A percentile compares a stretch with the other conserved stretches of the same genome.
These are phyloP conservation scores for Verticillium isaacii DNA, from an alignment of 2,329 filamentous ascomycete species.

Conservation along the genomic window DNA sequence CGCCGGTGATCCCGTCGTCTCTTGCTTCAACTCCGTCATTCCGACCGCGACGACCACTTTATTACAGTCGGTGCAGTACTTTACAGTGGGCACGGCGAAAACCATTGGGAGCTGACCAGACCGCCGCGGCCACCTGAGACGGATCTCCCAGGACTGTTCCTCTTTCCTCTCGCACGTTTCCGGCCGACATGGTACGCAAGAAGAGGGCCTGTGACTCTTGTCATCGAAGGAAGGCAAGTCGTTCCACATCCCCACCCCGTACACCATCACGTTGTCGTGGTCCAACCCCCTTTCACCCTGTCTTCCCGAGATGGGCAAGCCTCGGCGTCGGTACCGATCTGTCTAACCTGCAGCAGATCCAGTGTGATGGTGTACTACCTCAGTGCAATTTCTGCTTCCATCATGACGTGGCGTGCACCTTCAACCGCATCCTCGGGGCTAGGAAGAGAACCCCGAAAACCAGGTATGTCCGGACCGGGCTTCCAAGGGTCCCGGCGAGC, in stretches of 20 bases:
- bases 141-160: not conserved
- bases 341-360: conserved; percentile 30
- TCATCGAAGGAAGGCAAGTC: conserved; percentile 40
- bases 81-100: not conserved
- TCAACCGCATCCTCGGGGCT: conserved; percentile 18
- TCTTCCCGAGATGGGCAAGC: not conserved
- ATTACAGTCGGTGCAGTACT: not conserved
- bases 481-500: not conserved
- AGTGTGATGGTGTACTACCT: conserved; percentile 38
- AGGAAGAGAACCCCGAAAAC: conserved; percentile 7
- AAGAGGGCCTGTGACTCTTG: conserved; percentile 42
- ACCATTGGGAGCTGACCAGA: not conserved
- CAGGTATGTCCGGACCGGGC: conserved; percentile 3
- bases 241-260: conserved; percentile 1
- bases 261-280: not conserved
- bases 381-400: conserved; percentile 47
- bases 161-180: not conserved
- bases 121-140: not conserved
- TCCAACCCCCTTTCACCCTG: not conserved
- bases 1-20: not conserved
- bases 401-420: conserved; percentile 41
- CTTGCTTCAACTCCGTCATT: not conserved
- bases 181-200: conserved; percentile 14
- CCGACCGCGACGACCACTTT: not conserved
- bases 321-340: conserved; percentile 3